These are phyloP conservation scores for Xylaria arbuscula DNA, from an alignment of 2,329 filamentous ascomycete species.

Conservation along the genomic window DNA sequence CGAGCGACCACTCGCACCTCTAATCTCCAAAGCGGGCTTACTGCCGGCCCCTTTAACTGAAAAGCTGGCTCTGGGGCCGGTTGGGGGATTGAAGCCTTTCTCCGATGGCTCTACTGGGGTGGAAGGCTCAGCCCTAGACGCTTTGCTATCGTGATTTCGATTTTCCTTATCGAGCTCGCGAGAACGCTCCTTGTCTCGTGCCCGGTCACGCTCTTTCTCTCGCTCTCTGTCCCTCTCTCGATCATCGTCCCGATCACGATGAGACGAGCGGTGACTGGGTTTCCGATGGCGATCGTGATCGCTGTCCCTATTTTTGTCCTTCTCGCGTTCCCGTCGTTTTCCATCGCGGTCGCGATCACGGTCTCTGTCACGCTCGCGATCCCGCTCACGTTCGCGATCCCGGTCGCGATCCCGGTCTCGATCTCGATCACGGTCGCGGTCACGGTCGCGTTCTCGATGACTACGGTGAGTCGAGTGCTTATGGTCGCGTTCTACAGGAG, in stretches of 20 bases:
- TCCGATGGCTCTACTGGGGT: slow-evolving; percentile 51
- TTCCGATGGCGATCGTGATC: slow-evolving; percentile 53
- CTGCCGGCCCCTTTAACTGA: slow-evolving; percentile 47
- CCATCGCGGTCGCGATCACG: slow-evolving; percentile 59
- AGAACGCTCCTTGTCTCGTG: slow-evolving; percentile 52
- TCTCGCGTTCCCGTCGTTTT: slow-evolving; percentile 48
- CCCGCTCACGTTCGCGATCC: slow-evolving; percentile 56
- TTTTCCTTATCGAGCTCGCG: slow-evolving; percentile 54
- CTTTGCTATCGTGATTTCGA: slow-evolving; percentile 51
- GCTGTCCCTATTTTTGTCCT: slow-evolving; percentile 54
- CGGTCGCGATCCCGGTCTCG: slow-evolving; percentile 55
- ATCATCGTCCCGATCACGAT: slow-evolving; percentile 57
- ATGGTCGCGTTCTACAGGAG: slow-evolving; percentile 63
- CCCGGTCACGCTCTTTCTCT: slow-evolving; percentile 50
- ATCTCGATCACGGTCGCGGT: slow-evolving; percentile 58
- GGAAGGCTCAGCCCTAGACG: slow-evolving; percentile 47
- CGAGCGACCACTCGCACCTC: slow-evolving; percentile 48
- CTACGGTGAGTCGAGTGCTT: slow-evolving; percentile 60
- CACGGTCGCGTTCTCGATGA: slow-evolving; percentile 53
- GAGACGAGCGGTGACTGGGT: slow-evolving; percentile 54
- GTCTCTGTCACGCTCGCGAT: slow-evolving; percentile 54
- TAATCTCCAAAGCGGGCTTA: slow-evolving; percentile 49
- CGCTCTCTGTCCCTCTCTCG: slow-evolving; percentile 55
- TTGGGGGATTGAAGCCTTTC: slow-evolving; percentile 57
- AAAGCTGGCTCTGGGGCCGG: slow-evolving; percentile 53